phyloP scores from a whole-genome alignment of 116 monocot genomes.

The Zostera marina region DNA sequence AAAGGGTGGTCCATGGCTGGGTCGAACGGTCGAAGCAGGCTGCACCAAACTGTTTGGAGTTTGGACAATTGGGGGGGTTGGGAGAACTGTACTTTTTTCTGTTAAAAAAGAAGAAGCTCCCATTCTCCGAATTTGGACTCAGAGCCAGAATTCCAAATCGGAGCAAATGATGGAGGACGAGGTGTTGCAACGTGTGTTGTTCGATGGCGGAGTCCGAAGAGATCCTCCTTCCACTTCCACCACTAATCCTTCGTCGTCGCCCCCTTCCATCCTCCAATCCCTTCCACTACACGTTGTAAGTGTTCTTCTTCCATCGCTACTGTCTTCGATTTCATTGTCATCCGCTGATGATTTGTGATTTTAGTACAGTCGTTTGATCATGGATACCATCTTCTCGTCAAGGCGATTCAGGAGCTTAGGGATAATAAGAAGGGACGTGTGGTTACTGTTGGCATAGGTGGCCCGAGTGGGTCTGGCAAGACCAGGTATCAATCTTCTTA shows the following conservation, averaged over 20 bases:
- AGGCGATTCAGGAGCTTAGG: constrained; percentile 89
- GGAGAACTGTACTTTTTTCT: too few relatives aligned
- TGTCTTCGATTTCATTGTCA: neutral
- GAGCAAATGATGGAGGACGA: constrained; percentile 17
- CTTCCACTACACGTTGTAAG: constrained; percentile 73
- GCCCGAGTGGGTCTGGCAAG: constrained; percentile 93
- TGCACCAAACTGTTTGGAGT: too few relatives aligned
- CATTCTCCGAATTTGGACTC: too few relatives aligned
- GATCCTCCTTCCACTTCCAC: constrained; percentile 12
- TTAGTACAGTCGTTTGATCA: constrained; percentile 73
- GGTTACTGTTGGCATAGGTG: constrained; percentile 87
- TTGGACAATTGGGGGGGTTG: too few relatives aligned
- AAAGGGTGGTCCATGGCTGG: too few relatives aligned
- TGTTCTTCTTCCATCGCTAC: neutral
- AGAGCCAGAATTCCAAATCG: neutral
- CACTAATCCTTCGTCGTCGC: constrained; percentile 20
- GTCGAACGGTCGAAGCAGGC: too few relatives aligned
- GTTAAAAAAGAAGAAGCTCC: too few relatives aligned
- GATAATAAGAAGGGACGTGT: constrained; percentile 67
- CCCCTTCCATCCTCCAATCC: constrained; percentile 67
- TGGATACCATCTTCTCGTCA: constrained; percentile 85
- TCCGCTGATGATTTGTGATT: neutral
- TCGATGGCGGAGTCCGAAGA: constrained; percentile 1
- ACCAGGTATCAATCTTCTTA: constrained; percentile 33
- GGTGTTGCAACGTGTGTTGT: constrained; percentile 10